Base-by-base conservation (phyloP, 495 filamentous ascomycete species). In the Cenococcum geophilum region DNA sequence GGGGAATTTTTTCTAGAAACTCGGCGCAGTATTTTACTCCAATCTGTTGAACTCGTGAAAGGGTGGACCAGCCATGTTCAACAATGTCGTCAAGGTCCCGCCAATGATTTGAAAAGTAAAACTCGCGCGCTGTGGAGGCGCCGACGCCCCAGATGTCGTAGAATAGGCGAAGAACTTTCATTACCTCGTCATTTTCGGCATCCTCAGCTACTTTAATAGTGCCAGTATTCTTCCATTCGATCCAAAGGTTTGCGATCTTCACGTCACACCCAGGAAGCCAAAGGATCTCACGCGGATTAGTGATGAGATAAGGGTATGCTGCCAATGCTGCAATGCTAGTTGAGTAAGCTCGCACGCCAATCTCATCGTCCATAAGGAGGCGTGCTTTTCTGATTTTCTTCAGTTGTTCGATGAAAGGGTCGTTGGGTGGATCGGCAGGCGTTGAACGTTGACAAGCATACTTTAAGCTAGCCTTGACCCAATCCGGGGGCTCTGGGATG, bases 11-110 rank as follows among this genome's bases (percentile, higher is more conserved):
- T 21, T 77, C 71, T 36, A 81, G 77, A 48, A 98, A 87, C 57
- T 97, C 93, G 49, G 95, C 89, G 70, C 92, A 96, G 71, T 85
- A 97, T 70, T 97, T 97, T n/a, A 97, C 72, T 0, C 93, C 93
- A 50, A 98, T 95, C 70, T 97, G 91, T 71, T 95, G 92, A 1
- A 88, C 87, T 16, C 91, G 81, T 0, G 78, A 85, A 0, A 97
- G 77, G 0, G 64, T 73, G 40, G 78, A 67, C 95, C 95, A 98
- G 23, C 88, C 91, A 64, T 85, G 77, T 66, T 95, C 87, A 58
- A 96, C 77, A 6, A 97, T 77, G 67, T 97, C 92, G 68, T 97
- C 91, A 0, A 91, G 77, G 50, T 86, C 80, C 32, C 77, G 77
- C 88, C 89, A 96, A 34, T 86, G 84, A 49, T 83, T 82, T 11